Conservation (phyloP, 1,139 yeast genomes). For the Debaryomyces nepalensis region DNA sequence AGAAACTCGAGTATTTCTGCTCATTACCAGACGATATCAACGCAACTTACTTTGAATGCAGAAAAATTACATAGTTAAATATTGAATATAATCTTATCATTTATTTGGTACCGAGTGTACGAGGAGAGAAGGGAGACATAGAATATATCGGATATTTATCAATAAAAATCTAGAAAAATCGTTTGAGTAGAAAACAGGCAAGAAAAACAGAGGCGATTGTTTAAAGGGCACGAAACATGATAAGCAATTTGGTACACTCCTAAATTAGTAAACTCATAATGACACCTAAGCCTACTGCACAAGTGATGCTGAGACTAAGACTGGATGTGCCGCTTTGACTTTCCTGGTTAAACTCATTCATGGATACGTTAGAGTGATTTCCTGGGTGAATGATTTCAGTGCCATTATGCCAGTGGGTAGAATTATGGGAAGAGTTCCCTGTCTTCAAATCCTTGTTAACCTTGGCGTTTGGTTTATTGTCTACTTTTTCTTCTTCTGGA, state of each 20-base stretch:
- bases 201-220: not conserved
- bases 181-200: conserved; percentile 4
- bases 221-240: not conserved
- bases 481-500: not conserved
- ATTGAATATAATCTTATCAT: conserved; percentile 10
- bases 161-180: not conserved
- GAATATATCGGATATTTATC: not conserved
- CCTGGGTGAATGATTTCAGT: conserved; percentile 6
- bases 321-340: conserved; percentile 24
- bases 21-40: conserved; percentile 51
- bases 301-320: conserved; percentile 14
- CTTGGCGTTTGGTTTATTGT: not conserved
- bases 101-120: conserved; percentile 8
- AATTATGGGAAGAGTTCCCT: conserved; percentile 2
- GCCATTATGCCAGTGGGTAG: conserved; percentile 5
- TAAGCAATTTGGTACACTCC: conserved; percentile 2
- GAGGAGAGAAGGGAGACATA: conserved; percentile 4
- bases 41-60: conserved; percentile 54
- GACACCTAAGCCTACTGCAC: conserved; percentile 27
- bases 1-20: conserved; percentile 48
- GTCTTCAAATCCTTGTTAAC: conserved; percentile 3
- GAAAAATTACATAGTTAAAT: conserved; percentile 34
- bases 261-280: conserved; percentile 29
- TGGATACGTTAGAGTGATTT: conserved; percentile 16
- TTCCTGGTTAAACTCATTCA: conserved; percentile 15